These are phyloP conservation scores for Daldinia sp. DNA, from an alignment of 2,329 filamentous ascomycete species.

Conservation along the genomic window DNA sequence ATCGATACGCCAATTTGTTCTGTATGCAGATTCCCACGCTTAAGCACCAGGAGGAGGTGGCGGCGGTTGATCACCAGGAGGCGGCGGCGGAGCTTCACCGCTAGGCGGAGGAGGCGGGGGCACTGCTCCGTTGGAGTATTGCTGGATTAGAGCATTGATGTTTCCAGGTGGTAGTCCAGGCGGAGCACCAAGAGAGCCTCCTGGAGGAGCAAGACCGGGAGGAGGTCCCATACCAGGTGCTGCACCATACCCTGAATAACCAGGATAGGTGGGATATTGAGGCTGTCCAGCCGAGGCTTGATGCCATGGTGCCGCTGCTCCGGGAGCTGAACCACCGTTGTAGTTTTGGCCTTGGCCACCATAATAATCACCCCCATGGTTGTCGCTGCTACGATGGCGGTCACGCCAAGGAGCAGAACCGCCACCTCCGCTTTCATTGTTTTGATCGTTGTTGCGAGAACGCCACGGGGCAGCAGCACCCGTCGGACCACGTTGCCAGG, in stretches of 20 bases:
- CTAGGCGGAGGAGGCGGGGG: constrained; percentile 70
- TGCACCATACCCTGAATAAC: constrained; percentile 60
- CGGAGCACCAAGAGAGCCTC: constrained; percentile 60
- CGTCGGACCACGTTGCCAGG: constrained; percentile 88
- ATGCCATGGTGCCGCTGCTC: constrained; percentile 66
- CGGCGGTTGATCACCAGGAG: constrained; percentile 66
- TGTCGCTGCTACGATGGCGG: constrained; percentile 58
- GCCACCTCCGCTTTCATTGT: constrained; percentile 52
- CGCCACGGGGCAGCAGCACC: constrained; percentile 87
- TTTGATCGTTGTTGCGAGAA: constrained; percentile 61
- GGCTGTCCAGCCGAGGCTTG: constrained; percentile 63
- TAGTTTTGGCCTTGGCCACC: constrained; percentile 56
- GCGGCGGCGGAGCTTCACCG: constrained; percentile 68
- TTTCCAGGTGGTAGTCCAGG: constrained; percentile 62
- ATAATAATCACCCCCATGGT: constrained; percentile 56
- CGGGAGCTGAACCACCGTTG: constrained; percentile 45
- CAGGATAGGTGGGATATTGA: constrained; percentile 63
- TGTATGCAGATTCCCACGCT: constrained; percentile 36
- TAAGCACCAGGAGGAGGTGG: constrained; percentile 66
- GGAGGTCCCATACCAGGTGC: constrained; percentile 61
- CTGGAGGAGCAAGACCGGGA: constrained; percentile 52
- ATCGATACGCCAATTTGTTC: constrained; percentile 30
- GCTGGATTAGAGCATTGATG: constrained; percentile 72
- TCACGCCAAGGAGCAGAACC: constrained; percentile 70
- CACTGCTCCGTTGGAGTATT: constrained; percentile 62